Conservation (phyloP, 768 basidiomycete species). For the Daedaleopsis nitida region DNA sequence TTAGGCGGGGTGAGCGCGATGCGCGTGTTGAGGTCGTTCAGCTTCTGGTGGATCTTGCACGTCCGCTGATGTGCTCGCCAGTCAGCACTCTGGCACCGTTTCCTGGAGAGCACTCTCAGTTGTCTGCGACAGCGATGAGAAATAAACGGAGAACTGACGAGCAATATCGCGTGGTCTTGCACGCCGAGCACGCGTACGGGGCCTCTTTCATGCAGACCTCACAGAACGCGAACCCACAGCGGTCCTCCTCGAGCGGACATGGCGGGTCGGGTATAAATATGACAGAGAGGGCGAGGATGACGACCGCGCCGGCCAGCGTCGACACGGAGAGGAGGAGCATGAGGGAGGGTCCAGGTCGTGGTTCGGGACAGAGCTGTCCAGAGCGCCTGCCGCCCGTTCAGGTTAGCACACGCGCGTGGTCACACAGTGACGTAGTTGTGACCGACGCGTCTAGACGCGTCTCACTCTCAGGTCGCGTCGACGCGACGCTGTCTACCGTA, state of each 20-base stretch:
- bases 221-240: slow-evolving; percentile 18
- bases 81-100: slow-evolving; percentile 32
- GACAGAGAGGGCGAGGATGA: slow-evolving; percentile 17
- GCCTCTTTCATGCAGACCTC: slow-evolving; percentile 20
- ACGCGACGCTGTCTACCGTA: too few species aligned
- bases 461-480: too few species aligned
- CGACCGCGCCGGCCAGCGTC: slow-evolving; percentile 20
- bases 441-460: slow-evolving; percentile 6
- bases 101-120: neutral
- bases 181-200: slow-evolving; percentile 20
- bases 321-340: slow-evolving; percentile 20
- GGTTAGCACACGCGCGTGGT: slow-evolving; percentile 3
- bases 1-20: slow-evolving; percentile 29
- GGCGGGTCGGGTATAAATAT: slow-evolving; percentile 17
- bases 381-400: neutral
- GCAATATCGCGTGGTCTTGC: slow-evolving; percentile 23
- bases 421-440: slow-evolving; percentile 10
- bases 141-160: slow-evolving; percentile 6
- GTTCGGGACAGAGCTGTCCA: slow-evolving; percentile 15
- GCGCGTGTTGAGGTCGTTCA: slow-evolving; percentile 30
- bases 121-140: neutral
- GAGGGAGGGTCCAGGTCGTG: slow-evolving; percentile 9
- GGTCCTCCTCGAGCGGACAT: slow-evolving; percentile 18
- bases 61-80: slow-evolving; percentile 38
- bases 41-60: slow-evolving; percentile 37